These are phyloP conservation scores for Triangularia setosa DNA, from an alignment of 2,329 filamentous ascomycete species.

Conservation along the genomic window DNA sequence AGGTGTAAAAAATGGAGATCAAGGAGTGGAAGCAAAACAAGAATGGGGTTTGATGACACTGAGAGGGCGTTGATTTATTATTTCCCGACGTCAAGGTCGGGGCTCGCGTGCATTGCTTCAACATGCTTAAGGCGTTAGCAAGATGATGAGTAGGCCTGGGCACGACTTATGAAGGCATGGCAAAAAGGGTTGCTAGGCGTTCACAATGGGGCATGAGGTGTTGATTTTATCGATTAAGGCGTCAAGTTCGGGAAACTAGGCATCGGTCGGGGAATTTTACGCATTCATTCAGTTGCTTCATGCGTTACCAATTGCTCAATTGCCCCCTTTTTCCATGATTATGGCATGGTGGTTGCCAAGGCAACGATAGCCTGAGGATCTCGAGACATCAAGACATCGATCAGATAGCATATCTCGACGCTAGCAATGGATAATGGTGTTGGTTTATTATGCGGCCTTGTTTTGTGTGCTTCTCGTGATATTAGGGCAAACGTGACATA, in stretches of 20 bases:
- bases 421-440: neutral
- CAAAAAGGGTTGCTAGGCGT: neutral
- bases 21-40: neutral
- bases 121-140: neutral
- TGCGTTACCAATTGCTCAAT: neutral
- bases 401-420: neutral
- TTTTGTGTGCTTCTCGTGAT: neutral
- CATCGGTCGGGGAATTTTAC: neutral
- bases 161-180: neutral
- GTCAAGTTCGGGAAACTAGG: neutral
- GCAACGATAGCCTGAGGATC: neutral
- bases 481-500: neutral
- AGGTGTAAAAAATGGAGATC: neutral
- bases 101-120: neutral
- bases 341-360: neutral
- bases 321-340: neutral
- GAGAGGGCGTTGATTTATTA: neutral
- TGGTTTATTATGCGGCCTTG: neutral
- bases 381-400: neutral
- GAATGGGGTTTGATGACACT: neutral
- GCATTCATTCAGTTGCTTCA: neutral
- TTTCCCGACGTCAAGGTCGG: neutral
- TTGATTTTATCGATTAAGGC: neutral
- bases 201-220: neutral
- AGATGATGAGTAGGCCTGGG: neutral